phyloP scores from a whole-genome alignment of 306 rosid genomes.

The Abrus pulchellus region DNA sequence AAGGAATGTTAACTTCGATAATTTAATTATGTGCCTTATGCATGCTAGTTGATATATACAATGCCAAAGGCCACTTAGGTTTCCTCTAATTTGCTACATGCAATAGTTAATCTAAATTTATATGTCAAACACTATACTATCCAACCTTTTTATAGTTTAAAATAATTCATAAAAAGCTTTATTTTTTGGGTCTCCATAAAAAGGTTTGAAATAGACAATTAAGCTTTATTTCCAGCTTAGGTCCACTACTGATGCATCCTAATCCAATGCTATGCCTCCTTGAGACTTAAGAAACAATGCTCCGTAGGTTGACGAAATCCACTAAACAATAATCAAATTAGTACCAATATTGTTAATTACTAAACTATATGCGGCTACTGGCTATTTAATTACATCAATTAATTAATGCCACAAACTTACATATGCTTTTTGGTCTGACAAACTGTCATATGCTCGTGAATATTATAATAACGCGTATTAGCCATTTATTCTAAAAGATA shows the following conservation, averaged over 20 bases:
- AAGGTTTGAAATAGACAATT: constrained; percentile 42
- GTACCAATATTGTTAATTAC: background rate
- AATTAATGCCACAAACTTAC: constrained; percentile 36
- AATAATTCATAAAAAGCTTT: constrained; percentile 15
- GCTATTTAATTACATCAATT: constrained; percentile 6
- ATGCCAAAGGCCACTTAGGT: constrained; percentile 21
- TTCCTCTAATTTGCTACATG: constrained; percentile 26
- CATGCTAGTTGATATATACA: constrained; percentile 1
- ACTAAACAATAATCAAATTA: constrained; percentile 21
- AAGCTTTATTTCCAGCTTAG: constrained; percentile 52
- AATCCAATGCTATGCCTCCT: constrained; percentile 41
- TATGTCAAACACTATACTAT: constrained; percentile 54
- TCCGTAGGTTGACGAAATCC: constrained; percentile 54
- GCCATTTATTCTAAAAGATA: constrained; percentile 41
- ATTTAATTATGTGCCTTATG: constrained; percentile 7
- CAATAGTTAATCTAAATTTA: constrained; percentile 40
- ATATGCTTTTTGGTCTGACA: constrained; percentile 29
- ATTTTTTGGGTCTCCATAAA: no score
- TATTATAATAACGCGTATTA: constrained; percentile 39
- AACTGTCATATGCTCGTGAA: constrained; percentile 43
- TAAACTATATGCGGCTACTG: constrained; percentile 4
- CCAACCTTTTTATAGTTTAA: constrained; percentile 40
- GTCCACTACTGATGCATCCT: constrained; percentile 57
- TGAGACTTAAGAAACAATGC: constrained; percentile 27
- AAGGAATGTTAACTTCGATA: constrained; percentile 19